Base-by-base conservation (phyloP, 768 basidiomycete genomes). In the Antrodiella citrinella region DNA sequence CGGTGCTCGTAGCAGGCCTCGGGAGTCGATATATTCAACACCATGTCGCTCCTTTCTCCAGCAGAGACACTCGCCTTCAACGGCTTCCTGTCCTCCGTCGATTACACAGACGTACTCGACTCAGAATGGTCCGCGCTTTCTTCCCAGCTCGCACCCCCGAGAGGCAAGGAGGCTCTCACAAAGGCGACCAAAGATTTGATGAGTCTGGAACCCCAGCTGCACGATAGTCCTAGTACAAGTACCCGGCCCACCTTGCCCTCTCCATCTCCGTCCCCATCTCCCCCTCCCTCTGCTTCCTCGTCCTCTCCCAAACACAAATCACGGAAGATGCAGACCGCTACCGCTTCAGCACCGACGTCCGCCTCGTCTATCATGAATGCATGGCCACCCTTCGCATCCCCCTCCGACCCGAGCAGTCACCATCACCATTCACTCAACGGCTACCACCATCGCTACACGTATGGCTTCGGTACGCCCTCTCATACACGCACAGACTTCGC, bases 171-270 rank as follows among this genome's bases (percentile, higher is more conserved):
- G 48, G 81, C 81, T 1, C 74, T 91, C 48, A 69, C 83, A 48
- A 85, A 84, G 66, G 87, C 87, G 0, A 91, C 88, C 0, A 88
- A 86, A 65, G 86, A 90, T 64, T 77, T 91, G 41, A 88, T 91
- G 81, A 72, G 84, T 3, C 72, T 89, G 22, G 84, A 84, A 59
- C 2, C 47, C 60, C 55, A 12, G 56, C 53, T 30, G 64, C 57
- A 35, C 15, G 30, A 30, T 52, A 21, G 45, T 59, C 21, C 13
- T 58, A 65, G 3, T 66, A 63, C 49, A 72, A 72, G 54, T 68
- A 70, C 41, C 57, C 61, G 50, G 65, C 62, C 4, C 52, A 48
- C 41, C 59, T 51, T 2, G 41, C 48, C 19, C 45, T 63, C 56
- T 23, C 57, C 39, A 21, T 22, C 50, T 42, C 43, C 44, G 24